phyloP scores from a whole-genome alignment of 2,329 filamentous ascomycete species.

The Apiospora aurea region DNA sequence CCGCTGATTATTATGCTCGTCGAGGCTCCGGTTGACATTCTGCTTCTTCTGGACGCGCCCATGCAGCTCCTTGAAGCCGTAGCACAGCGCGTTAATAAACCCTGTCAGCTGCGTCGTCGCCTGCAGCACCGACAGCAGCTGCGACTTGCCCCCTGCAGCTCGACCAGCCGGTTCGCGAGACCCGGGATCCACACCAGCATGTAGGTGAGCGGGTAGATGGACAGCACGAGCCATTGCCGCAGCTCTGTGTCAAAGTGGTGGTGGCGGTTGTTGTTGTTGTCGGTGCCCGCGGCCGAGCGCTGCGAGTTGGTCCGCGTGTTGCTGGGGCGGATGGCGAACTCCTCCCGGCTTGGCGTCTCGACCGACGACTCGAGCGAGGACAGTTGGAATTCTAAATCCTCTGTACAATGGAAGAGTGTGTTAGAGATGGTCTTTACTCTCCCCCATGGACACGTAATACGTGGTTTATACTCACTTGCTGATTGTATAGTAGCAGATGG shows the following conservation, averaged over 20 bases:
- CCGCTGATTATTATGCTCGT: not conserved
- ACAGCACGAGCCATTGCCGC: constrained; percentile 28
- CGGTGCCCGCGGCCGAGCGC: not conserved
- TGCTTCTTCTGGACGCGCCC: constrained; percentile 15
- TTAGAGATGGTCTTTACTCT: not conserved
- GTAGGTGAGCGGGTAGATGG: constrained; percentile 28
- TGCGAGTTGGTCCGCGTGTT: not conserved
- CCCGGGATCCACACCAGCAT: constrained; percentile 29
- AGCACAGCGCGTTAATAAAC: constrained; percentile 27
- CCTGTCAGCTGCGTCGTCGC: constrained; percentile 29
- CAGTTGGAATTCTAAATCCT: not conserved
- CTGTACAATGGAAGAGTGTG: not conserved
- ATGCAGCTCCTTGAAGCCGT: constrained; percentile 29
- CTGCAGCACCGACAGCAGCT: constrained; percentile 24
- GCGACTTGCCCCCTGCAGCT: constrained; percentile 24
- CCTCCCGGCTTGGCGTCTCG: constrained; percentile 12
- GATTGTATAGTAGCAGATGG: not conserved
- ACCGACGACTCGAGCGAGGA: not conserved
- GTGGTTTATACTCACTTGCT: not conserved
- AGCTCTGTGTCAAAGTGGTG: constrained; percentile 26
- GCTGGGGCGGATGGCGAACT: constrained; percentile 17
- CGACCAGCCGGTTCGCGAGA: constrained; percentile 28
- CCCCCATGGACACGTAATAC: not conserved
- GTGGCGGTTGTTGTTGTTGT: not conserved
- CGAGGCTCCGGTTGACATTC: not conserved